phyloP scores from a whole-genome alignment of 2,329 filamentous ascomycete species.

The Phaeosphaeria sp. region DNA sequence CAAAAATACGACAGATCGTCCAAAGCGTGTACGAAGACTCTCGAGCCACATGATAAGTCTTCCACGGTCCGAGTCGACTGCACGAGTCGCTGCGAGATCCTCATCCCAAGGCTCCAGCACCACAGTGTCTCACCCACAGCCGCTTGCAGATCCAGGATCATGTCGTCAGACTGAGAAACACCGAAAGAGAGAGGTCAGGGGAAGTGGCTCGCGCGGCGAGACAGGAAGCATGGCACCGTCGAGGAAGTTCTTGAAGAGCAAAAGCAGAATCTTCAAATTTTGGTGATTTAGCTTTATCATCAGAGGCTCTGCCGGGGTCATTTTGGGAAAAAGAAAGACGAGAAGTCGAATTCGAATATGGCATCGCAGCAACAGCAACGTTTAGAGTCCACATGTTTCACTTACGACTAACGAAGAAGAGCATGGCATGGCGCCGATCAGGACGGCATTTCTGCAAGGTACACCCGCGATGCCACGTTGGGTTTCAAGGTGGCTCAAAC shows the following conservation, averaged over 20 bases:
- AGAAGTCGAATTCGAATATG: neutral
- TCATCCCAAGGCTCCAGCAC: conserved; percentile 27
- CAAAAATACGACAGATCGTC: conserved; percentile 25
- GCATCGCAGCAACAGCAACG: conserved; percentile 23
- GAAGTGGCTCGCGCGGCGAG: conserved; percentile 11
- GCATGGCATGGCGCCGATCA: conserved; percentile 27
- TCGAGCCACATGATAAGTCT: conserved; percentile 41
- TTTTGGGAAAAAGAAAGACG: neutral
- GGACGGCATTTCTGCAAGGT: conserved; percentile 41
- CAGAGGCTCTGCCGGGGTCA: neutral
- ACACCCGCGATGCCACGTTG: conserved; percentile 39
- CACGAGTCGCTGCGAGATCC: conserved; percentile 20
- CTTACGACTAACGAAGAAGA: conserved; percentile 7
- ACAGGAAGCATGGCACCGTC: conserved; percentile 16
- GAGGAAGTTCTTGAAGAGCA: conserved; percentile 43
- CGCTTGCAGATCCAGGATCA: conserved; percentile 9
- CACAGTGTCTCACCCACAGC: conserved; percentile 23
- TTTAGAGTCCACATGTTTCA: conserved; percentile 11
- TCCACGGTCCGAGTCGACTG: conserved; percentile 33
- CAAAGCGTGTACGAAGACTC: conserved; percentile 39
- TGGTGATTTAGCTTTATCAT: conserved; percentile 29
- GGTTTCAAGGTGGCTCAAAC: conserved; percentile 8
- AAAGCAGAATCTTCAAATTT: conserved; percentile 47
- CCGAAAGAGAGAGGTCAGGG: conserved; percentile 20
- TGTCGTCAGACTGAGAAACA: conserved; percentile 22